Conservation (phyloP, 1,284 basidiomycete genomes). For the Sporisorium exsertum region DNA sequence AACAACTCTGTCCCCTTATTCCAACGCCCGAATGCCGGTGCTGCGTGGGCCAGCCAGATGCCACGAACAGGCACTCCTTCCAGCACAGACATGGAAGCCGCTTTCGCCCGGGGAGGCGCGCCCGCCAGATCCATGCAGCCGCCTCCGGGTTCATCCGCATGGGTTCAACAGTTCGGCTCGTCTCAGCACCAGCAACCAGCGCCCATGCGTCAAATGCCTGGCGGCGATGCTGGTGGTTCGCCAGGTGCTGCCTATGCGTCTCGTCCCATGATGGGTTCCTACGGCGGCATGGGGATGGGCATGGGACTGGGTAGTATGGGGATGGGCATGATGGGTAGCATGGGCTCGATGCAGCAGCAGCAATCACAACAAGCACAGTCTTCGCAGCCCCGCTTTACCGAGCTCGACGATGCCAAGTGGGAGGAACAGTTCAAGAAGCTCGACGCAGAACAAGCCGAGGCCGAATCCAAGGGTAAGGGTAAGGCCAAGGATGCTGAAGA, state of each 20-base stretch:
- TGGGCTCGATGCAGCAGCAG: constrained; percentile 34
- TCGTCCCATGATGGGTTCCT: constrained; percentile 49
- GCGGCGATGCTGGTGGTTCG: constrained; percentile 16
- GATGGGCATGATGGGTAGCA: constrained; percentile 49
- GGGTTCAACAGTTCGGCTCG: constrained; percentile 57
- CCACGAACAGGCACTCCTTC: constrained; percentile 26
- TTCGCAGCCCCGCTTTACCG: constrained; percentile 48
- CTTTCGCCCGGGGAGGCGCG: constrained; percentile 40
- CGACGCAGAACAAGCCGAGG: constrained; percentile 54
- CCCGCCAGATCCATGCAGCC: constrained; percentile 27
- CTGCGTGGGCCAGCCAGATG: constrained; percentile 63
- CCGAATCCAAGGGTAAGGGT: constrained; percentile 63
- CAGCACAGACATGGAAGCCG: constrained; percentile 54
- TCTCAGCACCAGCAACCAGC: constrained; percentile 24
- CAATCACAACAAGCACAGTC: constrained; percentile 37
- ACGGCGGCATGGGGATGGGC: constrained; percentile 43
- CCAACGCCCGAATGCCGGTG: constrained; percentile 30
- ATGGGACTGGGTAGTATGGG: constrained; percentile 56
- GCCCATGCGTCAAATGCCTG: constrained; percentile 20
- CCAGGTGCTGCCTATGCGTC: constrained; percentile 41
- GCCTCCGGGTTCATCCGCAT: constrained; percentile 37
- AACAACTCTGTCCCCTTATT: constrained; percentile 30
- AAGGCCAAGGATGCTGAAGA: constrained; percentile 48
- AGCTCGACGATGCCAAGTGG: constrained; percentile 64
- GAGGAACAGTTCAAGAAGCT: constrained; percentile 66